Base-by-base conservation (phyloP, 1,284 basidiomycete species). In the Ganoderma boninense region DNA sequence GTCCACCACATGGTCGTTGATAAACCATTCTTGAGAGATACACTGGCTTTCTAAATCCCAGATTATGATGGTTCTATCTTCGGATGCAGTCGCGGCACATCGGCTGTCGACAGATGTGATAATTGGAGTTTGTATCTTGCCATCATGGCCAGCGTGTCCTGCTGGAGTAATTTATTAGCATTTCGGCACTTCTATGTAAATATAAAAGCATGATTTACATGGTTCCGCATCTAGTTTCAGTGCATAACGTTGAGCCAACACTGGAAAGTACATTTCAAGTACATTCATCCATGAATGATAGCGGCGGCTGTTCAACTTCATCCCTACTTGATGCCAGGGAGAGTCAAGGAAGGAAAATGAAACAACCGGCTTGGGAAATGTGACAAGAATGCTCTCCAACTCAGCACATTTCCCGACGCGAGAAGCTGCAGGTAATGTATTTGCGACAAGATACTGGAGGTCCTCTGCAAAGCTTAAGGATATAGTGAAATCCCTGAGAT, bases 1-100 rank as follows among this genome's bases (percentile, higher is more conserved):
- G 0, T 7, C 0, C 29, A 29, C 29, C 0, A 0, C 1, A 1
- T n/a, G 8, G 29, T 18, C 6, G 1, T 35, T 3, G 4, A 29
- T 10, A 14, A 32, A 7, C 54, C 54, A 57, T 8, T 57, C 54
- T 16, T 35, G 54, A 1, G 29, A 18, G 29, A 57, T 35, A 18
- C 29, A 20, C 18, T 16, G 29, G 10, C 7, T 57, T 10, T 57
- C 16, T 5, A 14, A 20, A 20, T 57, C 54, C 54, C 54, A 57
- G 26, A 57, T 20, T 3, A 57, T 35, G 29, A 57, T 32, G 54
- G 54, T 35, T 1, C 29, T 4, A 29, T 57, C 54, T 4, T 35
- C 29, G 2, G 54, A 57, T 29, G 16, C 54, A 7, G 54, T 57
- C 1, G 54, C 54, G 5, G 32, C 54, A 16, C 29, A 35, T 10